Percentiles rank a stretch among this genome's conserved stretches.
Evolutionary conservation across 306 rosid species (phyloP).

Genomic region (Cucumis melo): DNA sequence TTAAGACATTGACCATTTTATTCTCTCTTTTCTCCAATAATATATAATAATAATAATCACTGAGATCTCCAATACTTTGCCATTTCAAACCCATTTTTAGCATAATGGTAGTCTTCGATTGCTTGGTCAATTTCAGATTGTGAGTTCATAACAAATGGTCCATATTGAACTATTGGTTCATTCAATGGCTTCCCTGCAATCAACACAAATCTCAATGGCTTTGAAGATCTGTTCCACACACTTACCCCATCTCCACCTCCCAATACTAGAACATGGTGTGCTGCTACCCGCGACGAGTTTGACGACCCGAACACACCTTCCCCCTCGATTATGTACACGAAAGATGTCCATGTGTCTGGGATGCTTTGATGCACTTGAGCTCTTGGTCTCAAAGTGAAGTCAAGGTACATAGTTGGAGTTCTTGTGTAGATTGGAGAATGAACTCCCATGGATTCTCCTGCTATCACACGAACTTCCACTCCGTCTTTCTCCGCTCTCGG

Average conservation of each 20-base stretch:
- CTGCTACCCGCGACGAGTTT: conserved; percentile 24
- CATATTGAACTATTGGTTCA: conserved; percentile 76
- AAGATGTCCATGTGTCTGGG: conserved; percentile 69
- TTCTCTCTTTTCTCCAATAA: not conserved
- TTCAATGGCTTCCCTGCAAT: conserved; percentile 72
- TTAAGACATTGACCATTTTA: not conserved
- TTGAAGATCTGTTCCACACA: conserved; percentile 72
- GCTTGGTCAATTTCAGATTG: conserved; percentile 73
- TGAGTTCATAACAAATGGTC: conserved; percentile 94
- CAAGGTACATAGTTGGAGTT: conserved; percentile 82
- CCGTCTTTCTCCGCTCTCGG: conserved; percentile 52
- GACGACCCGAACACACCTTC: conserved; percentile 59
- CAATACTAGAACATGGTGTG: conserved; percentile 58
- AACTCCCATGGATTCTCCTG: conserved; percentile 84
- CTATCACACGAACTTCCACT: conserved; percentile 62
- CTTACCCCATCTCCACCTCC: conserved; percentile 59
- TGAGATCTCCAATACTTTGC: conserved; percentile 67
- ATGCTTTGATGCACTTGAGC: conserved; percentile 52
- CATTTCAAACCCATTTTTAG: conserved; percentile 73
- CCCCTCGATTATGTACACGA: conserved; percentile 72
- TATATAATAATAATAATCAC: not conserved
- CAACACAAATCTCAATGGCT: conserved; percentile 47
- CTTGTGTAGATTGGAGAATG: conserved; percentile 63
- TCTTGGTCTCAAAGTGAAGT: conserved; percentile 46
- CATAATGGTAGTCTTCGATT: conserved; percentile 54